phyloP scores from a whole-genome alignment of 495 filamentous ascomycete genomes.

The Immersiella caudata region DNA sequence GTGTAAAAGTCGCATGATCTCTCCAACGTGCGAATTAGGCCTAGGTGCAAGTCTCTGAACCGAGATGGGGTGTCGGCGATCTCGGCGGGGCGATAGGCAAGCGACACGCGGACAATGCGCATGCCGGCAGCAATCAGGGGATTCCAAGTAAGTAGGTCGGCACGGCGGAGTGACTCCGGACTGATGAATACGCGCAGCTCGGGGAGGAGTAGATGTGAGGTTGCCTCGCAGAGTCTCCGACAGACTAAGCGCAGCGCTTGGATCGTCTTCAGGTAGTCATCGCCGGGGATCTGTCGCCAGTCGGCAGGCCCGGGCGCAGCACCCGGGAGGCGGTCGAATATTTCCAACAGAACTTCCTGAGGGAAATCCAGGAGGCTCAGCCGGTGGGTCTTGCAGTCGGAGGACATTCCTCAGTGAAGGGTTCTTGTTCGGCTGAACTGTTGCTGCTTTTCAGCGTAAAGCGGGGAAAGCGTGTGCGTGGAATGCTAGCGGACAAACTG shows the following conservation, averaged over 20 bases:
- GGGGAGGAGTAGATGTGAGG: slow-evolving; percentile 4
- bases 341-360: not conserved
- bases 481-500: no score
- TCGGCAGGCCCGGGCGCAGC: no score
- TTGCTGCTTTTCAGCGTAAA: no score
- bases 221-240: not conserved
- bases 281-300: no score
- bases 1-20: not conserved
- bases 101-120: not conserved
- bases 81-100: not conserved
- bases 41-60: not conserved
- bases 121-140: slow-evolving; percentile 9
- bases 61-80: not conserved
- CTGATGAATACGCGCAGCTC: not conserved
- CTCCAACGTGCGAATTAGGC: not conserved
- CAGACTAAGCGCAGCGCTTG: slow-evolving; percentile 3
- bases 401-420: not conserved
- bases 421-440: no score
- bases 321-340: slow-evolving; percentile 2
- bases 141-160: not conserved
- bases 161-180: not conserved
- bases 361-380: slow-evolving; percentile 5
- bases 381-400: not conserved
- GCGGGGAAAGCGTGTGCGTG: no score
- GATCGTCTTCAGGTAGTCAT: not conserved